phyloP scores from a whole-genome alignment of 1,284 basidiomycete species.

The Irpex lacteus region DNA sequence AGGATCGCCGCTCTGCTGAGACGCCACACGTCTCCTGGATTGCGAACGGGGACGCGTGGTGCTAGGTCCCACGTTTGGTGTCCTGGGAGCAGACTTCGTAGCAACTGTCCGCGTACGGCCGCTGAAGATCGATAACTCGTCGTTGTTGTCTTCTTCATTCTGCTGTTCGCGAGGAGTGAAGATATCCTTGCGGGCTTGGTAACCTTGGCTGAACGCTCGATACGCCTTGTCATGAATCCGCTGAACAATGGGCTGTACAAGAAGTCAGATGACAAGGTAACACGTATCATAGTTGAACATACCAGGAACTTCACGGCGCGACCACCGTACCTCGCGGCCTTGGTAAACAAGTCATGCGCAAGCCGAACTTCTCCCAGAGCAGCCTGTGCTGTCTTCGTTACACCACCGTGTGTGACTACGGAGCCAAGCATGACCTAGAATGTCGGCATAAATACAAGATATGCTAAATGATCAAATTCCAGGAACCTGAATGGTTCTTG shows the following conservation, averaged over 20 bases:
- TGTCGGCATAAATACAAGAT: not conserved
- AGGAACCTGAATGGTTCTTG: too few species aligned
- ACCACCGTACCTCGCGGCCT: slow-evolving; percentile 56
- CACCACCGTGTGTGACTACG: slow-evolving; percentile 62
- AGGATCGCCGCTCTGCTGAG: slow-evolving; percentile 1
- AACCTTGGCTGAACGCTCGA: slow-evolving; percentile 44
- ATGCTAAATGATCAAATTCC: too few species aligned
- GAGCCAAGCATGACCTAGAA: slow-evolving; percentile 66
- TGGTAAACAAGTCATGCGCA: slow-evolving; percentile 60
- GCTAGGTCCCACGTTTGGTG: not conserved
- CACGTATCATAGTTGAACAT: slow-evolving; percentile 22
- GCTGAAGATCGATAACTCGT: slow-evolving; percentile 71
- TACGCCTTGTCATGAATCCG: slow-evolving; percentile 63
- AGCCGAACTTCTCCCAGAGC: slow-evolving; percentile 58
- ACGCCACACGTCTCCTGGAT: slow-evolving; percentile 18
- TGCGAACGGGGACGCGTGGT: slow-evolving; percentile 9
- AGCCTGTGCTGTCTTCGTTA: slow-evolving; percentile 62
- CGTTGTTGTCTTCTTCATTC: slow-evolving; percentile 22
- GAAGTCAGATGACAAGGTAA: slow-evolving; percentile 8
- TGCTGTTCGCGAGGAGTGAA: slow-evolving; percentile 50
- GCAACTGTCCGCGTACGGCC: slow-evolving; percentile 63
- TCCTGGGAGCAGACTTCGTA: slow-evolving; percentile 33
- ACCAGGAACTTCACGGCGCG: slow-evolving; percentile 67
- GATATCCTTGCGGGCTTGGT: slow-evolving; percentile 47
- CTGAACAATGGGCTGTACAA: slow-evolving; percentile 53